A percentile compares a stretch with the other conserved stretches of the same genome.
Evolutionary conservation across 306 rosid genomes (phyloP).

Genomic region (Betula pendula): DNA sequence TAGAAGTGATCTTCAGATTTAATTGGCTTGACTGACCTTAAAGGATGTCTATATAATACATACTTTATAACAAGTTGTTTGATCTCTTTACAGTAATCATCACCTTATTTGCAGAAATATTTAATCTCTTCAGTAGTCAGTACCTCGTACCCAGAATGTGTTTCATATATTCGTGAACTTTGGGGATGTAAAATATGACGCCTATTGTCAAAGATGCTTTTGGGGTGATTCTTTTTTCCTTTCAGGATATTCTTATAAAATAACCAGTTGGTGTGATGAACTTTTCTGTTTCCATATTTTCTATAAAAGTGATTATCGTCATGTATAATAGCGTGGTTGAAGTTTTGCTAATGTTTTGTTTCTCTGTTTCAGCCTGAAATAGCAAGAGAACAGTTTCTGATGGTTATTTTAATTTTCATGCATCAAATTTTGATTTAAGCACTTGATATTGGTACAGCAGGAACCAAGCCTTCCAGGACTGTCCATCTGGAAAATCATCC

Average conservation of each 20-base stretch:
- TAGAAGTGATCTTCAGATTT: conserved; percentile 10
- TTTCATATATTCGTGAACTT: neutral
- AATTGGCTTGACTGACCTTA: neutral
- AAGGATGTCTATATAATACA: conserved; percentile 3
- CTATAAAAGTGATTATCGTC: neutral
- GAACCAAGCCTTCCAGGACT: neutral
- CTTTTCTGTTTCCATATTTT: neutral
- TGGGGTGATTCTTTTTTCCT: neutral
- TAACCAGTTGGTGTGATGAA: too few relatives aligned
- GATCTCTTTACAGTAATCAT: neutral
- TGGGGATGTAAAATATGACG: neutral
- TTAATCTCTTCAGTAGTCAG: neutral
- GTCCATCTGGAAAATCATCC: neutral
- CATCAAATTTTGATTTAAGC: neutral
- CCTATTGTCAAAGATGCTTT: neutral
- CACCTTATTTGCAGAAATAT: neutral
- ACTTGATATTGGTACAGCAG: neutral
- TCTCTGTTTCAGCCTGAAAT: conserved; percentile 10
- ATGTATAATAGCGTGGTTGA: neutral
- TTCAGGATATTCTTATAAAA: neutral
- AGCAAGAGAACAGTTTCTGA: neutral
- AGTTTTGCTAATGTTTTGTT: conserved; percentile 5
- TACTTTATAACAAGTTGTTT: conserved; percentile 2
- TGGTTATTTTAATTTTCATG: neutral
- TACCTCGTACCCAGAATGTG: neutral